A percentile compares a stretch with the other conserved stretches of the same genome.
These are phyloP conservation scores for Yarrowia osloensis DNA, from an alignment of 805 yeast genomes.

Conservation along the genomic window DNA sequence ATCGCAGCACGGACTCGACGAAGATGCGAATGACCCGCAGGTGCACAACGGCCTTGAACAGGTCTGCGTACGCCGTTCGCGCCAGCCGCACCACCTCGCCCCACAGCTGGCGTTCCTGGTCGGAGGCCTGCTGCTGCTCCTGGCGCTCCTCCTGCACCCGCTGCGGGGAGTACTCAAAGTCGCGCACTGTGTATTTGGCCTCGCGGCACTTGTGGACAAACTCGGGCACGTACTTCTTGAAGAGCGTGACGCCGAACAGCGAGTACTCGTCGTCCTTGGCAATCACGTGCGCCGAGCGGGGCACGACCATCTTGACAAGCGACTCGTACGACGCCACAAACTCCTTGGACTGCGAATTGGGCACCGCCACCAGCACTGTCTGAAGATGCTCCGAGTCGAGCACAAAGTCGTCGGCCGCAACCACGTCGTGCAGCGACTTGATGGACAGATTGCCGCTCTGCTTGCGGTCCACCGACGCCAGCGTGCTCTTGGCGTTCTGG, in stretches of 20 bases:
- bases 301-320: constrained; percentile 78
- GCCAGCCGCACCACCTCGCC: constrained; percentile 81
- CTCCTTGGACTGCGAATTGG: constrained; percentile 59
- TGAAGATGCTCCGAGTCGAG: constrained; percentile 81
- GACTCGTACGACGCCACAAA: constrained; percentile 76
- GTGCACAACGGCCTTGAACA: constrained; percentile 85
- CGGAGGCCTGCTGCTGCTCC: constrained; percentile 75
- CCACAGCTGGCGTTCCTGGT: constrained; percentile 66
- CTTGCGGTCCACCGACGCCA: constrained; percentile 87
- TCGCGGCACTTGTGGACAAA: constrained; percentile 77
- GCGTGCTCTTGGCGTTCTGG: constrained; percentile 77
- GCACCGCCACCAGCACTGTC: constrained; percentile 87
- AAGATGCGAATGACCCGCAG: constrained; percentile 82
- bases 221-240: constrained; percentile 74
- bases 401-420: constrained; percentile 79
- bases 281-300: constrained; percentile 77
- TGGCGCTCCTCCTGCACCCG: constrained; percentile 67
- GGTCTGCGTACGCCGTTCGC: constrained; percentile 86
- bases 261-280: constrained; percentile 71
- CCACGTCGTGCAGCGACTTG: constrained; percentile 85
- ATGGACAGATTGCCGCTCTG: constrained; percentile 92
- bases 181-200: constrained; percentile 87
- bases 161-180: constrained; percentile 82
- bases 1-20: constrained; percentile 91
- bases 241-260: constrained; percentile 77